Evolutionary conservation across 345 rosid species (phyloP).

Genomic region (Ricinus communis): DNA sequence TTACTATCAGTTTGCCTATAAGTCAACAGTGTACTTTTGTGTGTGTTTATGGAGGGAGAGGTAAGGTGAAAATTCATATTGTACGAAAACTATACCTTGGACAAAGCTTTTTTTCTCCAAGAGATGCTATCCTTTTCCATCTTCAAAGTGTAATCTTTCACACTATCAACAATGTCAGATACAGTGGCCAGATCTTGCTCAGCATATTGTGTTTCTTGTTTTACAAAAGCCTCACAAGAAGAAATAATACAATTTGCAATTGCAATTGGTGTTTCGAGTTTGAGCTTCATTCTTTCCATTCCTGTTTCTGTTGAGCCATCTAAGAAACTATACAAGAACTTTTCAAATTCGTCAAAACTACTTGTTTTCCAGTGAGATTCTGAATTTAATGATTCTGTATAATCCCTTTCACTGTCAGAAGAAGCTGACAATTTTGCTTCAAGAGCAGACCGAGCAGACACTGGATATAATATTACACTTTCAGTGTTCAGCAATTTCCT

Average conservation of each 20-base stretch:
- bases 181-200: constrained; percentile 60
- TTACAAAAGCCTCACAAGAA: constrained; percentile 57
- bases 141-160: constrained; percentile 49
- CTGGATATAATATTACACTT: constrained; percentile 67
- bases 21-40: background rate
- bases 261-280: constrained; percentile 83
- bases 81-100: constrained; percentile 50
- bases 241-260: constrained; percentile 82
- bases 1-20: constrained; percentile 16
- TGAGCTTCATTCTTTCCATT: constrained; percentile 86
- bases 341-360: constrained; percentile 65
- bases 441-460: constrained; percentile 84
- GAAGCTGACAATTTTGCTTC: constrained; percentile 66
- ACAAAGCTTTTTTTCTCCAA: constrained; percentile 67
- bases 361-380: constrained; percentile 51
- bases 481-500: constrained; percentile 74
- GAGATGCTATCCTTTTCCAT: constrained; percentile 82
- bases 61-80: background rate
- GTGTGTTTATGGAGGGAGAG: background rate
- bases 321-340: constrained; percentile 70
- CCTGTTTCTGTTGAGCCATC: constrained; percentile 78
- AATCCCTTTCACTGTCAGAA: constrained; percentile 45
- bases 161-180: constrained; percentile 51
- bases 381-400: constrained; percentile 32
- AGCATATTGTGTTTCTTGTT: constrained; percentile 55